Evolutionary conservation across 768 basidiomycete species (phyloP).

Genomic region (Neoboletus magnificus): DNA sequence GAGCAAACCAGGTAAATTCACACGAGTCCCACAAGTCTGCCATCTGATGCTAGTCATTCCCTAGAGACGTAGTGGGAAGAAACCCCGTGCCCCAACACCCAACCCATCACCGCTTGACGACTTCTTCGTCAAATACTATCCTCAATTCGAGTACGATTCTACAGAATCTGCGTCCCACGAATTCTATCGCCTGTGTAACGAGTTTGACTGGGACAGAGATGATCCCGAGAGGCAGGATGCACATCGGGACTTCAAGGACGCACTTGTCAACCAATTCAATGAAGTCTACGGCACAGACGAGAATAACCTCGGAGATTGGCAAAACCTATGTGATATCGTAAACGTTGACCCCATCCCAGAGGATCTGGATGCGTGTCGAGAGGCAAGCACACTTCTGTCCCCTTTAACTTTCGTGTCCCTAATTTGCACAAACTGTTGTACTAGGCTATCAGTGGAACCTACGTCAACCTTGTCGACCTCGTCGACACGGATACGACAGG

Average conservation of each 20-base stretch:
- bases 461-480: conserved; percentile 21
- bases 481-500: conserved; percentile 11
- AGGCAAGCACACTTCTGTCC: not conserved
- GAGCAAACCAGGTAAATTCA: not conserved
- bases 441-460: not conserved
- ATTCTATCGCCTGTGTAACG: conserved; percentile 18
- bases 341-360: conserved; percentile 9
- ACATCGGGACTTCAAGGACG: conserved; percentile 6
- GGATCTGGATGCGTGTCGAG: not conserved
- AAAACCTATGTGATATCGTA: conserved; percentile 4
- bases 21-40: no score
- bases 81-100: not conserved
- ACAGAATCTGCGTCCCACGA: conserved; percentile 10
- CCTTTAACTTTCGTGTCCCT: not conserved
- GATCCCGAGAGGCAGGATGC: not conserved
- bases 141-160: conserved; percentile 2
- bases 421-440: not conserved
- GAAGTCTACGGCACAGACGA: conserved; percentile 11
- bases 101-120: not conserved
- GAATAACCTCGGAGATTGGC: conserved; percentile 3
- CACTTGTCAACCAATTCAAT: conserved; percentile 15
- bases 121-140: conserved; percentile 1
- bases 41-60: not conserved
- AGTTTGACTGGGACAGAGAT: not conserved
- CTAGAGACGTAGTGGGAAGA: not conserved